Base-by-base conservation (phyloP, 192 early-diverging fungal genomes). In the Chytriomyces sp. region DNA sequence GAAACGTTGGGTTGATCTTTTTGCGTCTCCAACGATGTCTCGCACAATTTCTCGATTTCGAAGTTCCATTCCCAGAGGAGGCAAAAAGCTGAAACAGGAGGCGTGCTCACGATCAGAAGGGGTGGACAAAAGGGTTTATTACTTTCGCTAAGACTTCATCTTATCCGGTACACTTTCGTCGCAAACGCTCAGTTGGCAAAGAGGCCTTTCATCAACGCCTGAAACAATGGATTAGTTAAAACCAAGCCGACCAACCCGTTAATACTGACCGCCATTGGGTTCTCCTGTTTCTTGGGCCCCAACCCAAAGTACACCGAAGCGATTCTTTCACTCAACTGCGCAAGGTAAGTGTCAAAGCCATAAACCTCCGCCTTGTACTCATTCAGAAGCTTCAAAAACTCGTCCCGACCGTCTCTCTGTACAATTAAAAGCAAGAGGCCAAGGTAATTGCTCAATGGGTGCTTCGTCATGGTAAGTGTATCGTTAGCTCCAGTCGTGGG, bases 391-490 rank as follows among this genome's bases (percentile, higher is more conserved):
- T 34, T 39, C 8, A 52, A 64, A 58, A 84, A 88, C 17, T 85
- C 73, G 62, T 84, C 83, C 25, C 68, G 26, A 1, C 81, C 84
- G 64, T 86, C 85, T 38, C 90, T 78, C 80, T 93, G 89, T 12
- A 90, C 84, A 26, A 82, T 78, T 7, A 91, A 75, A 28, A 93
- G 56, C 38, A 92, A 70, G 14, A 93, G 74, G 67, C 91, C 88
- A 8, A 74, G 59, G 78, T 91, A 91, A 63, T 92, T 92, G 31
- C 86, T 80, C 59, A 78, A 78, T 70, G 61, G 68, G 76, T 74
- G 77, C 71, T 36, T 52, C 25, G 56, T 75, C 28, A 73, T 77
- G 41, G 68, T 66, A 32, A n/a, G 72, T 61, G 75, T 72, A 7
- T 54, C 79, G 62, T 0, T 31, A 17, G 55, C 19, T n/a, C 67